These are phyloP conservation scores for Pelargonium cotyledonis DNA, from an alignment of 441 rosid species.

Conservation along the genomic window DNA sequence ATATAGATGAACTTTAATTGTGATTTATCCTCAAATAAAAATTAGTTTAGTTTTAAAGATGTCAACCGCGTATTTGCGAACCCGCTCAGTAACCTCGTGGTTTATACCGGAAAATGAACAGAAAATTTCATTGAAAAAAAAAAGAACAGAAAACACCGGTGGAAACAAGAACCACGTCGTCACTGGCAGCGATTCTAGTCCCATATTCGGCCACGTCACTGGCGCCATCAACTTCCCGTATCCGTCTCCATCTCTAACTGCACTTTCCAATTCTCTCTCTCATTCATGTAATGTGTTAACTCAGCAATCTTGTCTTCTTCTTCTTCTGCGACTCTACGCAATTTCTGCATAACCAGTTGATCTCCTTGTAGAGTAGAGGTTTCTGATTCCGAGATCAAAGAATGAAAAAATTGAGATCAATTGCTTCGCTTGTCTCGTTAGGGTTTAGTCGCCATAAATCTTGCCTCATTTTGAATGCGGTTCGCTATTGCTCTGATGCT, in stretches of 20 bases:
- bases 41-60: no score
- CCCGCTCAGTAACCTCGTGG: no score
- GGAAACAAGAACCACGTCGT: background rate
- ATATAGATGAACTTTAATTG: no score
- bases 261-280: background rate
- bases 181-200: background rate
- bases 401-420: conserved; percentile 34
- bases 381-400: background rate
- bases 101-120: no score
- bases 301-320: background rate
- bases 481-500: conserved; percentile 31
- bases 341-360: background rate
- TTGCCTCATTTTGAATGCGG: conserved; percentile 18
- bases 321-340: background rate
- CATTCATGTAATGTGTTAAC: background rate
- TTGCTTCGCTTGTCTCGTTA: conserved; percentile 29
- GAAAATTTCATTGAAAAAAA: no score
- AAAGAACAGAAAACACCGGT: background rate
- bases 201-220: conserved; percentile 4
- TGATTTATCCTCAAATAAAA: no score
- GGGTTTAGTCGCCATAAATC: conserved; percentile 20
- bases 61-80: no score
- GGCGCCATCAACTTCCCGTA: background rate
- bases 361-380: background rate
- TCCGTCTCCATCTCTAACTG: background rate